These are phyloP conservation scores for Syncephalastrum monosporum DNA, from an alignment of 371 early-diverging fungal genomes.

Conservation along the genomic window DNA sequence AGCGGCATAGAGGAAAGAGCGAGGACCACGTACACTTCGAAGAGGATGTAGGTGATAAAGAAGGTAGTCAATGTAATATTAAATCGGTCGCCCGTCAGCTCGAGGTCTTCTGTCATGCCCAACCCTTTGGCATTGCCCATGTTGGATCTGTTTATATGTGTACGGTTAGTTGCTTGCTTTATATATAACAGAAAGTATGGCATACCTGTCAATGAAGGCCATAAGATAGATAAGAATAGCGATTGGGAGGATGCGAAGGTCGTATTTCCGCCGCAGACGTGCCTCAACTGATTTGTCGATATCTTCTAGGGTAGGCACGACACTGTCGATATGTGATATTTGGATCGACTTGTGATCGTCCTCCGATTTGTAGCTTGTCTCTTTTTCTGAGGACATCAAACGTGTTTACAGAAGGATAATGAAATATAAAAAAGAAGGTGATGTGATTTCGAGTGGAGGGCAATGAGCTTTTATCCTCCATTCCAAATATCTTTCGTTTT, in stretches of 20 bases:
- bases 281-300: constrained; percentile 25
- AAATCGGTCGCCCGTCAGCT: constrained; percentile 24
- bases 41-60: constrained; percentile 31
- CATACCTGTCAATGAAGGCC: constrained; percentile 37
- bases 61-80: constrained; percentile 17
- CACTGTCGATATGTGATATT: too few relatives aligned
- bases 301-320: constrained; percentile 3
- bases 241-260: constrained; percentile 26
- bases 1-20: neutral
- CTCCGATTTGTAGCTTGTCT: too few relatives aligned
- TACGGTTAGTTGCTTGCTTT: neutral
- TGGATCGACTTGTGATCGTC: too few relatives aligned
- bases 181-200: neutral
- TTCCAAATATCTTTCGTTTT: too few relatives aligned
- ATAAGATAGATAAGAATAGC: constrained; percentile 31
- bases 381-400: too few relatives aligned
- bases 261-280: constrained; percentile 28
- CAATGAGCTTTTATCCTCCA: too few relatives aligned
- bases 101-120: constrained; percentile 31
- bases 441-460: too few relatives aligned
- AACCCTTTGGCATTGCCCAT: constrained; percentile 46
- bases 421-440: too few relatives aligned
- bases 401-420: too few relatives aligned
- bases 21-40: constrained; percentile 23
- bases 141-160: constrained; percentile 25